Evolutionary conservation across 352 stramenopile species (phyloP).

Genomic region (Globisporangium parvum): DNA sequence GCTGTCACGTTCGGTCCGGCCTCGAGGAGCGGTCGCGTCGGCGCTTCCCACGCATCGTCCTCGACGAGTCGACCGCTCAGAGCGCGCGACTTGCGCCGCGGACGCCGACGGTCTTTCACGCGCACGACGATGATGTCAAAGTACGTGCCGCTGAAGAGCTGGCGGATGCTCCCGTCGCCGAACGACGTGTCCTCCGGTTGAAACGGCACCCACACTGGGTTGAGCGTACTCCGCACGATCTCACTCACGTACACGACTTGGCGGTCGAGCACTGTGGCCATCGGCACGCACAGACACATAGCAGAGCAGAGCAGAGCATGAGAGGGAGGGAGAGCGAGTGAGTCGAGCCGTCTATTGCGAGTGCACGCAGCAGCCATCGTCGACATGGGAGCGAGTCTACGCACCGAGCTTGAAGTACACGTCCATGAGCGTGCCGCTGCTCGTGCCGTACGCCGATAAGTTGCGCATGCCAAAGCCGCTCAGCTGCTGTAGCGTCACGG

Average conservation of each 20-base stretch:
- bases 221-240: slow-evolving; percentile 59
- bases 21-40: slow-evolving; percentile 35
- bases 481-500: slow-evolving; percentile 70
- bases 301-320: not conserved
- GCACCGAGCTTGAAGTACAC: slow-evolving; percentile 76
- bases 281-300: not conserved
- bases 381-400: slow-evolving; percentile 3
- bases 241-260: slow-evolving; percentile 73
- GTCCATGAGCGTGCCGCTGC: slow-evolving; percentile 42
- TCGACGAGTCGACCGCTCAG: slow-evolving; percentile 33
- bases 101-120: slow-evolving; percentile 40
- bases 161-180: slow-evolving; percentile 21
- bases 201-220: slow-evolving; percentile 80
- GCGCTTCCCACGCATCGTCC: slow-evolving; percentile 33
- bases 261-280: slow-evolving; percentile 46
- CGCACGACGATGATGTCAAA: slow-evolving; percentile 70
- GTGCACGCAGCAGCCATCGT: not conserved
- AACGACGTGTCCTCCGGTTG: slow-evolving; percentile 32
- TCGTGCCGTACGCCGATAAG: slow-evolving; percentile 42
- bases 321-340: not conserved
- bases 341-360: too few species aligned
- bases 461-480: slow-evolving; percentile 76
- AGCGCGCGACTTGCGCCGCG: slow-evolving; percentile 43
- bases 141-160: slow-evolving; percentile 37
- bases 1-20: not conserved